Conservation (phyloP, 768 basidiomycete species). For the Pulveroboletus sp. region DNA sequence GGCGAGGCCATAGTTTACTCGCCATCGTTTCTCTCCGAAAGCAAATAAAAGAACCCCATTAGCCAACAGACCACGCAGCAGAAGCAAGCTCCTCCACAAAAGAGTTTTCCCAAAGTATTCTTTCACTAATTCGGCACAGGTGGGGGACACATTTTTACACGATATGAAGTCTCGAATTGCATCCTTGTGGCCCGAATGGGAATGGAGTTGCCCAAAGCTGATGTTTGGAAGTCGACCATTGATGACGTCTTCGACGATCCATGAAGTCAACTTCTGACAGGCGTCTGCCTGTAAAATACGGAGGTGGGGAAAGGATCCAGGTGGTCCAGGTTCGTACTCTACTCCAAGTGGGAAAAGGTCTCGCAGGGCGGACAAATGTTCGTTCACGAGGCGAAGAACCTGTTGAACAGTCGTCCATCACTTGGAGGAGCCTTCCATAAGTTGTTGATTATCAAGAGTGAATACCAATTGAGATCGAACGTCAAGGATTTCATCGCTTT, state of each 20-base stretch:
- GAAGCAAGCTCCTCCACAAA: too few species aligned
- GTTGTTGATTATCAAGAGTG: too few species aligned
- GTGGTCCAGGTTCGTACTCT: too few species aligned
- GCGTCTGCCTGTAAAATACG: conserved; percentile 12
- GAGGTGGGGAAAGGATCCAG: too few species aligned
- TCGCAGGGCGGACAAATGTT: conserved; percentile 1
- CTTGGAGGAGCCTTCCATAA: too few species aligned
- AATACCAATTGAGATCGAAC: too few species aligned
- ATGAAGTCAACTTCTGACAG: conserved; percentile 3
- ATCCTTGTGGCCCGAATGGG: not conserved
- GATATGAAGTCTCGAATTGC: conserved; percentile 16
- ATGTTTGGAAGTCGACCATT: too few species aligned
- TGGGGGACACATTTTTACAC: too few species aligned
- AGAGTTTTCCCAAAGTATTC: too few species aligned
- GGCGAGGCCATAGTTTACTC: conserved; percentile 23
- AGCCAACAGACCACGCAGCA: conserved; percentile 30
- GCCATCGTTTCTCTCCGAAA: conserved; percentile 23
- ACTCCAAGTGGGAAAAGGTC: conserved; percentile 1
- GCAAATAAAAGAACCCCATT: conserved; percentile 17
- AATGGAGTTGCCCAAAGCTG: not conserved
- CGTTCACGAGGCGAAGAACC: conserved; percentile 18
- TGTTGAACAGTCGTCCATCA: conserved; percentile 42
- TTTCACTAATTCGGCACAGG: too few species aligned
- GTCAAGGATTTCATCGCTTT: too few species aligned
- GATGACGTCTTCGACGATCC: conserved; percentile 7